These are phyloP conservation scores for Williopsis jadinii DNA, from an alignment of 1,139 yeast genomes.

Conservation along the genomic window DNA sequence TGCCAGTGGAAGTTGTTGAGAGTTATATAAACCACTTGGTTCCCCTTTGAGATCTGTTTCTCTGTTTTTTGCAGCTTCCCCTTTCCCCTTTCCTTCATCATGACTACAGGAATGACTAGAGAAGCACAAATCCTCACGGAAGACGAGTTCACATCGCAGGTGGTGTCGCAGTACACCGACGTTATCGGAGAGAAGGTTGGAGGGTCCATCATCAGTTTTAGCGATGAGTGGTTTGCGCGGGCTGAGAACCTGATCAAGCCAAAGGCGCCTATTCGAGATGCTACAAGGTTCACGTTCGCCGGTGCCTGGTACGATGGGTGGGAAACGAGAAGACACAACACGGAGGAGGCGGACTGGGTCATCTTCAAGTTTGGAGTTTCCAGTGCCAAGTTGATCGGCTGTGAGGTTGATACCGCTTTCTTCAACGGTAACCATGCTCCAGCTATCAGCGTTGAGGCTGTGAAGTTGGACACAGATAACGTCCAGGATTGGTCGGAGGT, in stretches of 20 bases:
- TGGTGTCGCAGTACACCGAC: conserved; percentile 31
- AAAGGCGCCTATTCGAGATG: conserved; percentile 69
- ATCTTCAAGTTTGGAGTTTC: conserved; percentile 77
- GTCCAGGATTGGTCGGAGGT: conserved; percentile 23
- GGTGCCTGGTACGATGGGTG: conserved; percentile 99
- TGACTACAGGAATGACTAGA: background rate
- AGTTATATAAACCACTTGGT: too few relatives aligned
- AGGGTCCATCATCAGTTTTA: conserved; percentile 57
- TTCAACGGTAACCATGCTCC: conserved; percentile 97
- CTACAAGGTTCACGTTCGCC: conserved; percentile 67
- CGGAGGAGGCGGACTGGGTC: conserved; percentile 81
- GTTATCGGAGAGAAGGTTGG: conserved; percentile 84
- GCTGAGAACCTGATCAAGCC: conserved; percentile 87
- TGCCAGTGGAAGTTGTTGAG: too few relatives aligned
- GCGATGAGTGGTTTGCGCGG: conserved; percentile 94
- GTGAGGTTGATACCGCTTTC: conserved; percentile 87
- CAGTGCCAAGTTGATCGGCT: conserved; percentile 70
- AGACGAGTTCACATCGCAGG: conserved; percentile 18
- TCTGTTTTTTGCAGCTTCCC: too few relatives aligned
- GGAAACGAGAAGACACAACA: conserved; percentile 94
- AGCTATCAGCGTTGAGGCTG: conserved; percentile 75
- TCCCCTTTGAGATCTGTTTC: too few relatives aligned
- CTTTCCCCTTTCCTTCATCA: too few relatives aligned
- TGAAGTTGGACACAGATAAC: conserved; percentile 24
- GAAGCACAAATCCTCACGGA: conserved; percentile 8